These are phyloP conservation scores for Chaetomiaceae sp. DNA, from an alignment of 2,329 filamentous ascomycete species.

Conservation along the genomic window DNA sequence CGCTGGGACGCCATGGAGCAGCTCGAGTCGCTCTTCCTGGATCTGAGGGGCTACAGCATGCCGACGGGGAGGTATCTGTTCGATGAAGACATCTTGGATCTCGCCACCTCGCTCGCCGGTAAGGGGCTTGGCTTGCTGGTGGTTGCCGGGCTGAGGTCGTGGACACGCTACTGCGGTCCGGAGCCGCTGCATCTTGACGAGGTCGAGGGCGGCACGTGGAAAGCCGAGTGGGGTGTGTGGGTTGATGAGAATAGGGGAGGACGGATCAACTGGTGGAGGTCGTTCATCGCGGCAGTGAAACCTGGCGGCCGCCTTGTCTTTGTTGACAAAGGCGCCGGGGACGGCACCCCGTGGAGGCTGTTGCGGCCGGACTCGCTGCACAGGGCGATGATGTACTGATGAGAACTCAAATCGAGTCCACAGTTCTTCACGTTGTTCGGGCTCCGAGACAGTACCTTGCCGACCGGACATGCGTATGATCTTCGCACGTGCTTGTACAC, in stretches of 20 bases:
- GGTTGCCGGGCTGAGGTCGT: constrained; percentile 16
- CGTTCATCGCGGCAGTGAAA: constrained; percentile 15
- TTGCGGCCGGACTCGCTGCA: not conserved
- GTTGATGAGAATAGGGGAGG: not conserved
- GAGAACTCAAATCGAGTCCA: no score
- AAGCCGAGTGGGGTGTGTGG: not conserved
- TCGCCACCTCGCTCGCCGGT: constrained; percentile 7
- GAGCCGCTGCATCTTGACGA: constrained; percentile 1
- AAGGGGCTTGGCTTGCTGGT: constrained; percentile 11
- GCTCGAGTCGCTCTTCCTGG: constrained; percentile 16
- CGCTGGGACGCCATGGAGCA: constrained; percentile 9
- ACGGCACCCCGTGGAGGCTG: not conserved
- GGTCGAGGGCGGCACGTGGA: not conserved
- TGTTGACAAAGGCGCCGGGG: constrained; percentile 6
- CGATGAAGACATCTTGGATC: not conserved
- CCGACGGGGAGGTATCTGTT: not conserved
- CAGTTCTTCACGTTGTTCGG: no score
- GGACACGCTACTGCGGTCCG: not conserved
- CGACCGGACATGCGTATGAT: no score
- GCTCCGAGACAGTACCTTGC: no score
- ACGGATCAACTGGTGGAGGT: constrained; percentile 12
- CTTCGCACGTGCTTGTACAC: no score
- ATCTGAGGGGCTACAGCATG: constrained; percentile 9
- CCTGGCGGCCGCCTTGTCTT: constrained; percentile 18
- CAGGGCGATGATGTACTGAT: not conserved